Conservation (phyloP, 306 rosid species). For the Rosa chinensis region DNA sequence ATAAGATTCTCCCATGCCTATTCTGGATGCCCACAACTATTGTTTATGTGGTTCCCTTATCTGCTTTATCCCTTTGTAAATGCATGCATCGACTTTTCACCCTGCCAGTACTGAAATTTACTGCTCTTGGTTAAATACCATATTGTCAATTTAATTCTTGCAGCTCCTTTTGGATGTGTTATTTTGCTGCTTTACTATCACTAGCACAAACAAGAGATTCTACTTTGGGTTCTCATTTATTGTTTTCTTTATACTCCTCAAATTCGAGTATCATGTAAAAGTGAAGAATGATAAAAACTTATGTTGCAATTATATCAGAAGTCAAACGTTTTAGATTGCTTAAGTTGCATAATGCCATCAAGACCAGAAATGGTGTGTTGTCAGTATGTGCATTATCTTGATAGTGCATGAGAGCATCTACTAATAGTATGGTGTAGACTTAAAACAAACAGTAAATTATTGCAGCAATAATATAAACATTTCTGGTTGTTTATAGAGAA, state of each 20-base stretch:
- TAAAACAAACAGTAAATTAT: not conserved
- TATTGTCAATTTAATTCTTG: not conserved
- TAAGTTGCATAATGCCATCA: not conserved
- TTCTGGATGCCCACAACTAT: not conserved
- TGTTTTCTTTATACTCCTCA: not conserved
- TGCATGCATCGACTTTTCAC: not conserved
- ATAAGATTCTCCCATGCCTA: conserved; percentile 4
- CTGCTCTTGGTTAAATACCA: not conserved
- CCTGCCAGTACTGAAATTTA: not conserved
- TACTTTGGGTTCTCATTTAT: not conserved
- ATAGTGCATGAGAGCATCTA: not conserved
- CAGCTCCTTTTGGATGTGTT: not conserved
- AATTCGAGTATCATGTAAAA: not conserved
- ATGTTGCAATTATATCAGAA: not conserved
- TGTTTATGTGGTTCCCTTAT: not conserved
- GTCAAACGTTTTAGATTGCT: not conserved
- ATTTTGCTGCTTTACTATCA: not conserved
- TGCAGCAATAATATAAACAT: not conserved
- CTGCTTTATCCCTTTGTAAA: not conserved
- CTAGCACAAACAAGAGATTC: not conserved
- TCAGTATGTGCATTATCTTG: not conserved
- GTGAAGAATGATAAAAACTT: not conserved
- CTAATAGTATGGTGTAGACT: not conserved
- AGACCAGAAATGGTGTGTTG: not conserved
- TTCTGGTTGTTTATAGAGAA: not conserved